phyloP scores from a whole-genome alignment of 2,329 filamentous ascomycete species.

The Diaporthe amygdali region DNA sequence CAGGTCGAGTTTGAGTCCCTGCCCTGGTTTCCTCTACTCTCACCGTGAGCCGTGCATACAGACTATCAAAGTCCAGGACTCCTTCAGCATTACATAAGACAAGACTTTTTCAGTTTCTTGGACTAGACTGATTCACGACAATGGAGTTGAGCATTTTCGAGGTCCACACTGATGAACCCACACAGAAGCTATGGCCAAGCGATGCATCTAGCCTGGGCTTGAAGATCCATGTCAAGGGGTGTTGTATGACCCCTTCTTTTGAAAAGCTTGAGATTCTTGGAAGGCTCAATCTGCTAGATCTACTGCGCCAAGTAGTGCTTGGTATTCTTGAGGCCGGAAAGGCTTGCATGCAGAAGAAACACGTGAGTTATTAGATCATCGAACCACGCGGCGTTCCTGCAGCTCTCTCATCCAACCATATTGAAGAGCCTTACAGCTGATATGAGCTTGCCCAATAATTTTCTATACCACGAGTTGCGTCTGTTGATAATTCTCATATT shows the following conservation, averaged over 20 bases:
- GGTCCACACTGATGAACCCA: not conserved
- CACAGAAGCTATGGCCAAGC: not conserved
- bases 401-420: not conserved
- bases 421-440: no score
- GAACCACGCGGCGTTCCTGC: not conserved
- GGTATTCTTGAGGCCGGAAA: not conserved
- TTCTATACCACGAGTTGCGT: no score
- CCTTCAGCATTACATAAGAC: no score
- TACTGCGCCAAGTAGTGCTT: conserved; percentile 4
- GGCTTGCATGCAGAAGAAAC: not conserved
- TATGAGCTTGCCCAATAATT: no score
- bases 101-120: no score
- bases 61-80: no score
- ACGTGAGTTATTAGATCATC: not conserved
- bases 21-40: no score
- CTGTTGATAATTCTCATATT: no score
- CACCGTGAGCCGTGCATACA: no score
- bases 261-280: not conserved
- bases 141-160: no score
- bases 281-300: not conserved
- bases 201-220: not conserved
- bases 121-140: no score
- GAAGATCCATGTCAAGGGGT: not conserved
- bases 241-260: not conserved
- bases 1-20: not conserved